These are phyloP conservation scores for Microcos paniculata DNA, from an alignment of 345 rosid species.

Conservation along the genomic window DNA sequence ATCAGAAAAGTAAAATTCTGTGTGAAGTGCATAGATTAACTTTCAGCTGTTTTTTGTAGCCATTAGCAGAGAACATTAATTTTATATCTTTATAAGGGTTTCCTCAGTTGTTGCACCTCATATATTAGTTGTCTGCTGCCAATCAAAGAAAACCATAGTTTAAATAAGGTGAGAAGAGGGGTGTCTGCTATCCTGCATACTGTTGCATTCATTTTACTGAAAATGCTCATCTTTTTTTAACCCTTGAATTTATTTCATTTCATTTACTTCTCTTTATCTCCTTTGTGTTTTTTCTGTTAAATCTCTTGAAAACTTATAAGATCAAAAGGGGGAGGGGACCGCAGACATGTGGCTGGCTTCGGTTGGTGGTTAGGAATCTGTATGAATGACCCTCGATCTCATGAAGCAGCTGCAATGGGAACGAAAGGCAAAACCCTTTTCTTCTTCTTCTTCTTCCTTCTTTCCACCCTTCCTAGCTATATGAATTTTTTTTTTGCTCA, in stretches of 20 bases:
- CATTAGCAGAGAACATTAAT: neutral
- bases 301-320: neutral
- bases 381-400: neutral
- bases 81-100: neutral
- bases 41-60: neutral
- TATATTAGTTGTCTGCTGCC: neutral
- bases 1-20: too few species aligned
- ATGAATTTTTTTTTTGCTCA: conserved; percentile 14
- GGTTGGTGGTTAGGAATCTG: conserved; percentile 10
- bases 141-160: neutral
- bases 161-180: neutral
- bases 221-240: neutral
- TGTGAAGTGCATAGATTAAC: neutral
- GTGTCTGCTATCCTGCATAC: neutral
- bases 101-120: conserved; percentile 18
- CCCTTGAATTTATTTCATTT: neutral
- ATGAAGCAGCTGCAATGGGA: neutral
- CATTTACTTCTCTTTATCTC: neutral
- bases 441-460: neutral
- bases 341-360: neutral
- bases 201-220: conserved; percentile 5
- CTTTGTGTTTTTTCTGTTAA: neutral
- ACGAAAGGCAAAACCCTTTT: neutral
- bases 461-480: conserved; percentile 15
- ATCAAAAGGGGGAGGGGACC: neutral